phyloP scores from a whole-genome alignment of 371 early-diverging fungal species.

The Fennellomyces sp. region DNA sequence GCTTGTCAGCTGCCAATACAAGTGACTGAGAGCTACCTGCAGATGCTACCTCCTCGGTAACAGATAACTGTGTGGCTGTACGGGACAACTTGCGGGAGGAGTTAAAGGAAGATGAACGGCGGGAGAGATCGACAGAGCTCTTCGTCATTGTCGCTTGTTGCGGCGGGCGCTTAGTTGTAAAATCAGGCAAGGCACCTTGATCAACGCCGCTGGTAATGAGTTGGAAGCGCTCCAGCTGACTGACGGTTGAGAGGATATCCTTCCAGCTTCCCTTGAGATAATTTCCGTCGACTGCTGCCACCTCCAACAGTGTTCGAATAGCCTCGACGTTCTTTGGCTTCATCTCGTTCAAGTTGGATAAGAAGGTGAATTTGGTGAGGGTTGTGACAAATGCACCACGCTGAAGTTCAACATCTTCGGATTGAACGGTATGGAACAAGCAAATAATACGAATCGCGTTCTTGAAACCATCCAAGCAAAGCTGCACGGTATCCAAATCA shows the following conservation, averaged over 20 bases:
- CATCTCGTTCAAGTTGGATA: slow-evolving; percentile 81
- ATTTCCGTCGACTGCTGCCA: slow-evolving; percentile 85
- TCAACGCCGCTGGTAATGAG: slow-evolving; percentile 59
- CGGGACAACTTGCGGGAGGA: slow-evolving; percentile 19
- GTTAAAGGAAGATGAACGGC: slow-evolving; percentile 35
- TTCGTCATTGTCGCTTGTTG: slow-evolving; percentile 1
- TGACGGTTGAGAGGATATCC: slow-evolving; percentile 86
- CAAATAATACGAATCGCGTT: slow-evolving; percentile 80
- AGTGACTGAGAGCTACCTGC: slow-evolving; percentile 65
- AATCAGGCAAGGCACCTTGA: slow-evolving; percentile 32
- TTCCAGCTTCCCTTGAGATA: slow-evolving; percentile 85
- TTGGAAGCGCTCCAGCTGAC: slow-evolving; percentile 83
- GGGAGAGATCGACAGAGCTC: slow-evolving; percentile 32
- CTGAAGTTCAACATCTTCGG: slow-evolving; percentile 82
- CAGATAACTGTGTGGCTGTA: slow-evolving; percentile 35
- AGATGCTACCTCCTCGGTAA: slow-evolving; percentile 54
- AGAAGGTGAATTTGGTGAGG: slow-evolving; percentile 83
- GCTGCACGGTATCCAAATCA: slow-evolving; percentile 68
- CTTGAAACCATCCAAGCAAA: slow-evolving; percentile 83
- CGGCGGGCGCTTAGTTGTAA: slow-evolving; percentile 24
- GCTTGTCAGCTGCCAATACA: slow-evolving; percentile 81
- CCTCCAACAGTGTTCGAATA: slow-evolving; percentile 80
- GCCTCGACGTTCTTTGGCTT: slow-evolving; percentile 90
- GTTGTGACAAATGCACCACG: slow-evolving; percentile 90
- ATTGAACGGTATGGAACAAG: slow-evolving; percentile 68